These are phyloP conservation scores for Fereydounia khargensis DNA, from an alignment of 1,284 basidiomycete genomes.

Conservation along the genomic window DNA sequence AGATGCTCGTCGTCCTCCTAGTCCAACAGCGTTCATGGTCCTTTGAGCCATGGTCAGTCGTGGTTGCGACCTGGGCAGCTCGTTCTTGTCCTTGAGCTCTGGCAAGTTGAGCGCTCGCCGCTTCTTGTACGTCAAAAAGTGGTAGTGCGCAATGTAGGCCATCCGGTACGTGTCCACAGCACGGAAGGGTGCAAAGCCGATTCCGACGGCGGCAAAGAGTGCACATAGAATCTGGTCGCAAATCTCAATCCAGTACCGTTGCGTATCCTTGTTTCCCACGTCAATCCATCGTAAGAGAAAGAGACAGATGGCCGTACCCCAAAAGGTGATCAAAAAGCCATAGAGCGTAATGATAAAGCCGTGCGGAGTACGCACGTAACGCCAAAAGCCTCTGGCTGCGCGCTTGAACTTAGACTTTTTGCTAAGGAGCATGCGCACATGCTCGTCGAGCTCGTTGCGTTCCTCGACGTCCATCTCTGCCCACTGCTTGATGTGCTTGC, in stretches of 20 bases:
- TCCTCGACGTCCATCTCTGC: slow-evolving; percentile 51
- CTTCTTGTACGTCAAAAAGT: slow-evolving; percentile 46
- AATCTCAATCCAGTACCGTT: slow-evolving; percentile 53
- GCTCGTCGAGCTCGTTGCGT: slow-evolving; percentile 65
- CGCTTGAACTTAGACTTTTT: slow-evolving; percentile 64
- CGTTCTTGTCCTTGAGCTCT: slow-evolving; percentile 45
- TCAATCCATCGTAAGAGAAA: slow-evolving; percentile 49
- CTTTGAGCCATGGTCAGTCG: slow-evolving; percentile 14
- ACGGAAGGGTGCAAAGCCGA: slow-evolving; percentile 53
- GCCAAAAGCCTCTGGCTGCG: slow-evolving; percentile 38
- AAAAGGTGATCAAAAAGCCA: slow-evolving; percentile 45
- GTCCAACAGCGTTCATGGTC: slow-evolving; percentile 1
- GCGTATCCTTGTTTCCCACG: slow-evolving; percentile 13
- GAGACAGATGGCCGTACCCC: slow-evolving; percentile 52
- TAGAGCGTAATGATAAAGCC: slow-evolving; percentile 53
- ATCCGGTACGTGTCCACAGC: slow-evolving; percentile 54
- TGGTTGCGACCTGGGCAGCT: slow-evolving; percentile 36
- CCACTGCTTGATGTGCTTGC: slow-evolving; percentile 46
- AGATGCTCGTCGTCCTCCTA: background rate
- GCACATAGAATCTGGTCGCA: slow-evolving; percentile 55
- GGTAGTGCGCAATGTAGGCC: slow-evolving; percentile 52
- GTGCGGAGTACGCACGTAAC: slow-evolving; percentile 48
- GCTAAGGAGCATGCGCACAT: slow-evolving; percentile 74
- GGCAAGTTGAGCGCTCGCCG: slow-evolving; percentile 39
- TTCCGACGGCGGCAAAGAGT: slow-evolving; percentile 48